Evolutionary conservation across 2,329 filamentous ascomycete species (phyloP), one percentile per base, ranked within the genome.

Genomic region (Cladophialophora yegresii): DNA sequence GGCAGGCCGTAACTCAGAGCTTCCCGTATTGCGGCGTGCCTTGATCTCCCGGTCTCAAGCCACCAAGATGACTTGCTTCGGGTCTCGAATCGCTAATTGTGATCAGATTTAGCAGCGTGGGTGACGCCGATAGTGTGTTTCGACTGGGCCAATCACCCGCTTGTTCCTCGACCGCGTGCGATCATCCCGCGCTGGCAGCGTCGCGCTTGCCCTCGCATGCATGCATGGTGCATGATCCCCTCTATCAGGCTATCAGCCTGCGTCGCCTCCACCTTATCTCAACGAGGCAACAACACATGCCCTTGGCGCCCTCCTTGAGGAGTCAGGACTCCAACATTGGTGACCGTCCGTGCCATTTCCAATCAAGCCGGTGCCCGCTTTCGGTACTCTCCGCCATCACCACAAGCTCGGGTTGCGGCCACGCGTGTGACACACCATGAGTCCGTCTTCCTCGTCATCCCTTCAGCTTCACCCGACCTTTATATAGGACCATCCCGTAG

Each of bases 101-200:
- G 56, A 58, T 58, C 33, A 30, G 32, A 26, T 59, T 59, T 59
- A 59, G 57, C 57, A 59, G 28, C 57, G 30, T 54, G 51, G 56
- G 43, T 47, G 56, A 43, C 23, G 55, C 40, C 55, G 22, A 33
- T 47, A 45, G 55, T 49, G 26, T n/a, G 55, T 45, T 20, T 23
- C 22, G 32, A 4, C 22, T 28, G 40, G 23, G 26, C 63, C 63
- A 65, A 65, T 65, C 63, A 40, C 43, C 10, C 28, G 50, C 43
- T 32, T 58, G 64, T 66, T 45, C 57, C 64, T 63, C 33, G 51
- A 1, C 53, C 61, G 20, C 56, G 54, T 61, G 64, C 54, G 49
- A 40, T 49, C 22, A 40, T 40, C 45, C 57, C 45, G 57, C 28
- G 23, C 57, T 50, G 26, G 9, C 45, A 26, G 26, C n/a, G 26